Percentiles rank a stretch among this genome's conserved stretches.
These are phyloP conservation scores for Neopestalotiopsis sp. DNA, from an alignment of 2,329 filamentous ascomycete species.

Conservation along the genomic window DNA sequence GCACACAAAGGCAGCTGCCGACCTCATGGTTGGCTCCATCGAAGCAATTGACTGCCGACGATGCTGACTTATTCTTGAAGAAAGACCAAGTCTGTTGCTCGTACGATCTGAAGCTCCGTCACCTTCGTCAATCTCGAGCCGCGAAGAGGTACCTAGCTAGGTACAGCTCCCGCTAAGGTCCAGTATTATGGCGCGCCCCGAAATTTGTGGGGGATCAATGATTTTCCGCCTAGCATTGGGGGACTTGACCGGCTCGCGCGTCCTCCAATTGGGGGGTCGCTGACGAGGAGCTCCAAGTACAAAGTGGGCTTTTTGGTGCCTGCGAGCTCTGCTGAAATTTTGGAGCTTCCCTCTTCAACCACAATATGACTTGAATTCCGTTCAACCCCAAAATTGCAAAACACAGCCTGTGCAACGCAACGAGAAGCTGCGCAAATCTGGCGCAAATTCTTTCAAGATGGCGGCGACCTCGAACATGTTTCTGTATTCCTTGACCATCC, in stretches of 20 bases:
- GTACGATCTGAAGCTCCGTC: conserved; percentile 9
- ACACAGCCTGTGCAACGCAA: conserved; percentile 6
- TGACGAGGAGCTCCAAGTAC: conserved; percentile 4
- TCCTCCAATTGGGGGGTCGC: neutral
- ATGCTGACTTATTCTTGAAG: neutral
- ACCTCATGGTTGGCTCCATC: conserved; percentile 37
- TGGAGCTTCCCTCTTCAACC: conserved; percentile 9
- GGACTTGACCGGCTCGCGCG: neutral
- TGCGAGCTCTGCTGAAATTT: conserved; percentile 17
- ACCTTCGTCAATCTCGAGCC: neutral
- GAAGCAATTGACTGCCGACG: neutral
- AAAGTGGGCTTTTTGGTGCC: neutral
- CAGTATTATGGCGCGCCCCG: neutral
- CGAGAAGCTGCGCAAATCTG: conserved; percentile 37
- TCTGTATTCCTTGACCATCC: conserved; percentile 95
- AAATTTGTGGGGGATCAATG: conserved; percentile 16
- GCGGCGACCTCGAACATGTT: conserved; percentile 99
- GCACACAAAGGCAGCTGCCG: conserved; percentile 32
- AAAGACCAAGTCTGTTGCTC: neutral
- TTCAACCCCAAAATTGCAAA: conserved; percentile 3
- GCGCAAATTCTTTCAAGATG: conserved; percentile 61
- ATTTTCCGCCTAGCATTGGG: conserved; percentile 8
- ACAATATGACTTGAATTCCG: neutral
- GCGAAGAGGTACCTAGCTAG: conserved; percentile 1
- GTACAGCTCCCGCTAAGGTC: neutral